phyloP scores from a whole-genome alignment of 108 stramenopile species.

The Conticribra guillardii region DNA sequence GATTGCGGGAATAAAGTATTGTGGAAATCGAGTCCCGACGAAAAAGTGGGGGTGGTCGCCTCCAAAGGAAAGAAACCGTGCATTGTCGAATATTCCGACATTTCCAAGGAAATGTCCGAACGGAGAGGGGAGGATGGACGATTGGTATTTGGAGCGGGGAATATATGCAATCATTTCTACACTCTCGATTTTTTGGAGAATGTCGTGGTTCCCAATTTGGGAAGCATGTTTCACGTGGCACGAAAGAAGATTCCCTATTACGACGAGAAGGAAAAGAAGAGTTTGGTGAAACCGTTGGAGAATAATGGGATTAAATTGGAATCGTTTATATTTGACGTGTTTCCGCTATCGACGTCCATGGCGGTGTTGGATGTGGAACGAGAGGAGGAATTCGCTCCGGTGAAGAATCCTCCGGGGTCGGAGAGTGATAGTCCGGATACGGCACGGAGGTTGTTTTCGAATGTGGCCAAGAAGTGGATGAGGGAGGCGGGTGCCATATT shows the following conservation, averaged over 20 bases:
- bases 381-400: conserved; percentile 95
- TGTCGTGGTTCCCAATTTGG: conserved; percentile 78
- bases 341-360: conserved; percentile 86
- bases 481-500: conserved; percentile 66
- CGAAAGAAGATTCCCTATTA: conserved; percentile 96
- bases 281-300: conserved; percentile 61
- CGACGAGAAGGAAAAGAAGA: conserved; percentile 59
- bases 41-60: conserved; percentile 95
- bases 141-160: conserved; percentile 93
- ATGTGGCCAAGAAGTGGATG: conserved; percentile 75
- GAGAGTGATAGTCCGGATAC: conserved; percentile 84
- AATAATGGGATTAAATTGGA: conserved; percentile 99
- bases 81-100: conserved; percentile 95
- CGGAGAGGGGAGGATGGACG: conserved; percentile 57
- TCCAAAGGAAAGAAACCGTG: conserved; percentile 75
- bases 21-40: conserved; percentile 85
- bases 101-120: conserved; percentile 78
- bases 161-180: conserved; percentile 99
- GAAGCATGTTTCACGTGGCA: conserved; percentile 93
- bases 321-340: conserved; percentile 99
- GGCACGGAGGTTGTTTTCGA: conserved; percentile 67
- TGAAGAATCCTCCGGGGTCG: conserved; percentile 92
- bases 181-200: conserved; percentile 88
- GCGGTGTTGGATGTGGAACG: conserved; percentile 91
- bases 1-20: conserved; percentile 97